phyloP scores from a whole-genome alignment of 768 basidiomycete species.

The Candolleomyces aberdarensis region DNA sequence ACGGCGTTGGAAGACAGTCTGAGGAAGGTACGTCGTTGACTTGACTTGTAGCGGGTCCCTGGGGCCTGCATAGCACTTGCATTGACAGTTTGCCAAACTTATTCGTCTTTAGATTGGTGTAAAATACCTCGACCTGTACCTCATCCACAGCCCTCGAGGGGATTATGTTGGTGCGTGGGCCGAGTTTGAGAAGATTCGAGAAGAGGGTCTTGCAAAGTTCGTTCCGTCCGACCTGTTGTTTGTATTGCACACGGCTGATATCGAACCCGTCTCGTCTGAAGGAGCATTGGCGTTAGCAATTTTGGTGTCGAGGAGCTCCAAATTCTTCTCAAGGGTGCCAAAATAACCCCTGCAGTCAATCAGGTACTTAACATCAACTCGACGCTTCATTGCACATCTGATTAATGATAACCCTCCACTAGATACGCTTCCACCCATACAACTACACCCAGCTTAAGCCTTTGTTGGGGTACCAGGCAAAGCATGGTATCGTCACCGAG shows the following conservation, averaged over 20 bases:
- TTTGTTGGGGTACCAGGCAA: slow-evolving; percentile 53
- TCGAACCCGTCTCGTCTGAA: slow-evolving; percentile 17
- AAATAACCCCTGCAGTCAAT: slow-evolving; percentile 64
- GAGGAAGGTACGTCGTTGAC: slow-evolving; percentile 36
- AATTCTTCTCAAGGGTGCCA: slow-evolving; percentile 45
- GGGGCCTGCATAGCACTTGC: not conserved
- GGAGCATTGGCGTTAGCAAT: slow-evolving; percentile 76
- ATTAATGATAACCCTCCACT: not conserved
- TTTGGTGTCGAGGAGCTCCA: slow-evolving; percentile 53
- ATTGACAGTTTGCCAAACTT: not conserved
- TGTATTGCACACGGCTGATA: not conserved
- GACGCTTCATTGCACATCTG: not conserved
- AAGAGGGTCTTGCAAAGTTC: slow-evolving; percentile 41
- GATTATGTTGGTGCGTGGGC: slow-evolving; percentile 46
- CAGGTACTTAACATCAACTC: slow-evolving; percentile 42
- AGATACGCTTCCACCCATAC: slow-evolving; percentile 75
- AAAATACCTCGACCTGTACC: slow-evolving; percentile 64
- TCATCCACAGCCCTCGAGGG: slow-evolving; percentile 52
- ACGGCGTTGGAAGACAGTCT: slow-evolving; percentile 47
- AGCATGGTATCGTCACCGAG: slow-evolving; percentile 64
- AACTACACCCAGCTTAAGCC: slow-evolving; percentile 51
- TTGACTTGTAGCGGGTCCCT: too few species aligned
- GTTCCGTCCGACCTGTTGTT: slow-evolving; percentile 4
- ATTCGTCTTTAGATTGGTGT: slow-evolving; percentile 49
- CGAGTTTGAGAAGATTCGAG: slow-evolving; percentile 52